Conservation (phyloP, 768 basidiomycete genomes). For the Kwoniella bestiolae region DNA sequence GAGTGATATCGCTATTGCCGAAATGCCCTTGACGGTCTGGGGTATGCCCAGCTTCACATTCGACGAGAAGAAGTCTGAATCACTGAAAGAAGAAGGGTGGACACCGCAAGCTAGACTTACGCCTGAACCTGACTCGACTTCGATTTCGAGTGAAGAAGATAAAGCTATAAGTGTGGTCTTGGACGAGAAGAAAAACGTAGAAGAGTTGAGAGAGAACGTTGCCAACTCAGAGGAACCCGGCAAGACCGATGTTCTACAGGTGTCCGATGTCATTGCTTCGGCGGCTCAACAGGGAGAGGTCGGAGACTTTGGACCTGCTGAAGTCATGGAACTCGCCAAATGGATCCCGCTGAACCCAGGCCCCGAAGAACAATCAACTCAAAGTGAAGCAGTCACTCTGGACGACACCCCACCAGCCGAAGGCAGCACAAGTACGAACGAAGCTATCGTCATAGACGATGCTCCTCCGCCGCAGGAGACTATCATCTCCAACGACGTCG, state of each 20-base stretch:
- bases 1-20: neutral
- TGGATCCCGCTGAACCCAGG: neutral
- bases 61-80: neutral
- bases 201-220: too few relatives aligned
- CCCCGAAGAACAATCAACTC: neutral
- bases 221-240: too few relatives aligned
- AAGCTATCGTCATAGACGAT: neutral
- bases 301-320: too few relatives aligned
- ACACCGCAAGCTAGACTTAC: conserved; percentile 7
- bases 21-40: neutral
- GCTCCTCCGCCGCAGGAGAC: neutral
- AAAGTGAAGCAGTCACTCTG: too few relatives aligned
- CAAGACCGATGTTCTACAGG: too few relatives aligned
- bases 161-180: neutral
- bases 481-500: too few relatives aligned
- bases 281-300: too few relatives aligned
- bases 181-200: too few relatives aligned
- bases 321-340: neutral
- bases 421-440: neutral
- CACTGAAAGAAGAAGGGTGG: neutral
- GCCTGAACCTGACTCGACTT: neutral
- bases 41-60: conserved; percentile 1
- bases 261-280: too few relatives aligned
- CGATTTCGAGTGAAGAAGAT: neutral
- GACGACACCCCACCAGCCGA: too few relatives aligned